Evolutionary conservation across 2,329 filamentous ascomycete genomes (phyloP), one percentile per base, ranked within the genome.

Genomic region (Fusarium foetens): DNA sequence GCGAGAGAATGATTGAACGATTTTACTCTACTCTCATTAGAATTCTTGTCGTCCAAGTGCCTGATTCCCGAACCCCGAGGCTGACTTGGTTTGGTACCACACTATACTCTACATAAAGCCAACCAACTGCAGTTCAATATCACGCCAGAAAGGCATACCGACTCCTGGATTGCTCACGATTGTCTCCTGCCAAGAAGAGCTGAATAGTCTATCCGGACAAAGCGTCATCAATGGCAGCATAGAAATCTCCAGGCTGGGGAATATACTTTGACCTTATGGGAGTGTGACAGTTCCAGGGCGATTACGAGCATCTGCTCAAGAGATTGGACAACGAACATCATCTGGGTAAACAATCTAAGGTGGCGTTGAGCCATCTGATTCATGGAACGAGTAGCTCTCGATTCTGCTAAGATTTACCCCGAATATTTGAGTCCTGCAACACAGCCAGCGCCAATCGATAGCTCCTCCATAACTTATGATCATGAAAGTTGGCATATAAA

Each of bases 1-100:
- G 29, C 83, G 89, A 61, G 82, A 90, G 60, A 73, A 72, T 19
- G 78, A 76, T 49, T 81, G 68, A 75, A 17, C 16, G 19, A 16
- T 2, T 12, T 14, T 16, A n/a, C 8, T 48, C 42, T 8, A 19
- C 6, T 54, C 39, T 11, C 14, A 23, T 31, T 17, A 35, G 8
- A 19, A 4, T 12, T 16, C 25, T 41, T 10, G 11, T 11, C 6
- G n/a, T 23, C 16, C n/a, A 27, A 45, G 17, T 10, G 10, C 19
- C n/a, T 5, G 8, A 3, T 33, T 51, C 29, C 31, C 19, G 14
- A 8, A 8, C 13, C 7, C 21, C 6, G 2, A n/a, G 29, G 10
- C 23, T 25, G 12, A n/a, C 31, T n/a, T 48, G 19, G 39, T 19
- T 35, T 5, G 31, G 14, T n/a, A 13, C 29, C 13, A 35, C 41